Evolutionary conservation across 2,329 filamentous ascomycete species (phyloP).

Genomic region (Hirsutella thompsonii): DNA sequence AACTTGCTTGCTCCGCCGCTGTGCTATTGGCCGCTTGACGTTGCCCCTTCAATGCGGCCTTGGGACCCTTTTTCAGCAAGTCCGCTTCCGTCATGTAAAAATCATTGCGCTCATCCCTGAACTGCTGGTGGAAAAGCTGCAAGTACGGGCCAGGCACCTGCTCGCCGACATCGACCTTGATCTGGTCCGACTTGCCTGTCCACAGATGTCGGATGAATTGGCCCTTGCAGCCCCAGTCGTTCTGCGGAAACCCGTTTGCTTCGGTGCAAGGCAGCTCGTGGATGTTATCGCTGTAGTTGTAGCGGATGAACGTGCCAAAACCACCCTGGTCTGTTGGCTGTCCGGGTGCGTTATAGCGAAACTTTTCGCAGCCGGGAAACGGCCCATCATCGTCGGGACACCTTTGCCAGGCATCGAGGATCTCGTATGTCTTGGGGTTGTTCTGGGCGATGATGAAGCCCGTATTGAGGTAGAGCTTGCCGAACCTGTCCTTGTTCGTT

Average conservation of each 20-base stretch:
- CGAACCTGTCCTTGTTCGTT: constrained; percentile 25
- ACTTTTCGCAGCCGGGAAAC: constrained; percentile 24
- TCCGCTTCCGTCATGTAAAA: constrained; percentile 23
- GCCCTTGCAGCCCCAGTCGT: constrained; percentile 22
- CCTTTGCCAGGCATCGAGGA: constrained; percentile 33
- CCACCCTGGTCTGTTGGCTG: constrained; percentile 29
- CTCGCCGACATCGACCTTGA: constrained; percentile 24
- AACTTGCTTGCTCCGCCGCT: neutral
- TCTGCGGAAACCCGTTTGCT: constrained; percentile 29
- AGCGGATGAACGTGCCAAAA: constrained; percentile 29
- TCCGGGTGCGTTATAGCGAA: constrained; percentile 20
- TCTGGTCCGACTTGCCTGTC: constrained; percentile 25
- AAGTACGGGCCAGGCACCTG: constrained; percentile 23
- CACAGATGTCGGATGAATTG: constrained; percentile 30
- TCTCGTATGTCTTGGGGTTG: constrained; percentile 30
- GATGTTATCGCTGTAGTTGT: constrained; percentile 27
- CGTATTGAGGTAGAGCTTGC: constrained; percentile 33
- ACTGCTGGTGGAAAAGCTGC: constrained; percentile 22
- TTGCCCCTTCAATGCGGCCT: constrained; percentile 1
- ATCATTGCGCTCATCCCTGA: constrained; percentile 16
- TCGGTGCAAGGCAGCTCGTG: constrained; percentile 26
- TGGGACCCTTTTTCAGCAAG: constrained; percentile 15
- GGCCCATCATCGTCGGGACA: constrained; percentile 26
- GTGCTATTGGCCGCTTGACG: neutral
- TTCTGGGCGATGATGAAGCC: constrained; percentile 42